phyloP scores from a whole-genome alignment of 306 rosid genomes.

The Arachis hypogaea region DNA sequence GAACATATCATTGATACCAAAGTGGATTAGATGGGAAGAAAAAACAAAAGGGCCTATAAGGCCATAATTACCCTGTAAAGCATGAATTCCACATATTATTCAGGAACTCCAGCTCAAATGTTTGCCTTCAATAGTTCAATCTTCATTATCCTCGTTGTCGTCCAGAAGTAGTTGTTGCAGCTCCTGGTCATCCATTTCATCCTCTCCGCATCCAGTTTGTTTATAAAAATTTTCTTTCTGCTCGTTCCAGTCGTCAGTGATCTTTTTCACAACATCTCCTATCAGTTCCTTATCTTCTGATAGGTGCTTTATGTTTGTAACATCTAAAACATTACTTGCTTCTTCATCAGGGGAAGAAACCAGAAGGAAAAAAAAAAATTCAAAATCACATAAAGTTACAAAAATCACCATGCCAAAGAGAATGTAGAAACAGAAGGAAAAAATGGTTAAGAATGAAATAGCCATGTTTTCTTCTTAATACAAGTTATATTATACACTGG shows the following conservation, averaged over 20 bases:
- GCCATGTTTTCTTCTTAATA: background rate
- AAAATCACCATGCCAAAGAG: constrained; percentile 15
- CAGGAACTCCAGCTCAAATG: constrained; percentile 14
- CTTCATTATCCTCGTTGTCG: constrained; percentile 29
- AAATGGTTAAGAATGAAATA: background rate
- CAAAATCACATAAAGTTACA: constrained; percentile 12
- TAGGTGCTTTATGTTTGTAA: constrained; percentile 62
- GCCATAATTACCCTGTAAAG: too few relatives aligned
- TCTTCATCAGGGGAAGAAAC: constrained; percentile 44
- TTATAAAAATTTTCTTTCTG: constrained; percentile 57
- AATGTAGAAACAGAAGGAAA: background rate
- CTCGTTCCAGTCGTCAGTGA: constrained; percentile 56
- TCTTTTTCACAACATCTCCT: constrained; percentile 67
- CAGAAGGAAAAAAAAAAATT: background rate
- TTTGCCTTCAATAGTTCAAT: constrained; percentile 14
- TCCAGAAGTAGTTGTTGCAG: constrained; percentile 49
- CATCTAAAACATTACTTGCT: constrained; percentile 61
- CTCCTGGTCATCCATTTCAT: constrained; percentile 41
- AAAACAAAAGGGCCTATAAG: too few relatives aligned
- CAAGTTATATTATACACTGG: too few relatives aligned
- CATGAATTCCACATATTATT: too few relatives aligned
- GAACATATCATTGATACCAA: too few relatives aligned
- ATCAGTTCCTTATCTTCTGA: constrained; percentile 49
- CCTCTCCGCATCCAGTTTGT: constrained; percentile 56
- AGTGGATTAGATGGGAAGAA: too few relatives aligned